These are phyloP conservation scores for Corymbia maculata DNA, from an alignment of 345 rosid genomes.

Conservation along the genomic window DNA sequence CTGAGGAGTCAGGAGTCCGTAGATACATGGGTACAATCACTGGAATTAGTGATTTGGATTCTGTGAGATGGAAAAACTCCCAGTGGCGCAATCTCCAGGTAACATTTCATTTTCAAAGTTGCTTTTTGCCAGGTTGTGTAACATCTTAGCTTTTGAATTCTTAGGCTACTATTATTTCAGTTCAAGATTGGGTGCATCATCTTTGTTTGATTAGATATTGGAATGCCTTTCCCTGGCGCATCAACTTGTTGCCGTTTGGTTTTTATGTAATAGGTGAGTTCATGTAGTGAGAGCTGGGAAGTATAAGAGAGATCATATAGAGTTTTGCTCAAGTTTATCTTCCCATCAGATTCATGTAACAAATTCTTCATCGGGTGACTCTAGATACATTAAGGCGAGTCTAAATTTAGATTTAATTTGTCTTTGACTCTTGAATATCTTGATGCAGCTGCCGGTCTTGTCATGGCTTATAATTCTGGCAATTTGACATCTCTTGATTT, in stretches of 20 bases:
- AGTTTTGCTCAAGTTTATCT: neutral
- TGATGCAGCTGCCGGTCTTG: neutral
- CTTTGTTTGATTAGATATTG: neutral
- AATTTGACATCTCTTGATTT: neutral
- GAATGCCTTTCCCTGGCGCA: neutral
- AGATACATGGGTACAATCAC: conserved; percentile 97
- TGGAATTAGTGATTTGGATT: conserved; percentile 78
- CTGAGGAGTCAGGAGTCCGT: conserved; percentile 92
- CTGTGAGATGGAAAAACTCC: conserved; percentile 85
- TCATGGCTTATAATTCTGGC: neutral
- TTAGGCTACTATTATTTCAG: neutral
- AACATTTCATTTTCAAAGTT: neutral
- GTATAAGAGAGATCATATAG: neutral
- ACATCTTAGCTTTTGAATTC: neutral
- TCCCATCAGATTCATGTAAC: neutral
- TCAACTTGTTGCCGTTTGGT: neutral
- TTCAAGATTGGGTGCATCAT: neutral
- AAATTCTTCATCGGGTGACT: neutral
- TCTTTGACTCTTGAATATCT: neutral
- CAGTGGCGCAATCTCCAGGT: conserved; percentile 99
- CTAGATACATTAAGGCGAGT: neutral
- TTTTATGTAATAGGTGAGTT: neutral
- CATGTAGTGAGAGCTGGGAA: neutral
- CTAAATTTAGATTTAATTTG: neutral
- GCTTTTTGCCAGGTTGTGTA: neutral